Conservation (phyloP, 2,329 filamentous ascomycete genomes). For the Sporothrix schenckii region DNA sequence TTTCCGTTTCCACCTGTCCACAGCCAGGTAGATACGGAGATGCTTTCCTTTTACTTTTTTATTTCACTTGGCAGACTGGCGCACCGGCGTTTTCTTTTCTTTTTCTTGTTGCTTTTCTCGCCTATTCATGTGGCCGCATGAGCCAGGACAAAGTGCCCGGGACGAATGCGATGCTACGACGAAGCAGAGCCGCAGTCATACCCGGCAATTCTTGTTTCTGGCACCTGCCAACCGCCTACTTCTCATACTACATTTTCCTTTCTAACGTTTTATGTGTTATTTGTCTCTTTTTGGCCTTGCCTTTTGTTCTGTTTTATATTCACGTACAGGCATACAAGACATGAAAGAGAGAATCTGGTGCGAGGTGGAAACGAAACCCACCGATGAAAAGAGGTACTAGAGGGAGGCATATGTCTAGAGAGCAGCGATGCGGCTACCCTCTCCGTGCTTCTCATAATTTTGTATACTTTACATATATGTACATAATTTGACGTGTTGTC, state of each 20-base stretch:
- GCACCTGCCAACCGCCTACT: neutral
- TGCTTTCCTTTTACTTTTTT: conserved; percentile 1
- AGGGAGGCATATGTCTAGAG: neutral
- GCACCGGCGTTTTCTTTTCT: conserved; percentile 13
- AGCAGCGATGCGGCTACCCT: neutral
- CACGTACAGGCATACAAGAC: conserved; percentile 15
- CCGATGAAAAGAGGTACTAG: neutral
- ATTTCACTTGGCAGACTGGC: neutral
- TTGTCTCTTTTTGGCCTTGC: conserved; percentile 4
- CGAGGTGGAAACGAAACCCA: neutral
- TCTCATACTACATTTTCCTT: neutral
- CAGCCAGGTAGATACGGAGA: neutral
- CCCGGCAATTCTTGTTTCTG: neutral
- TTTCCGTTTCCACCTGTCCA: conserved; percentile 13
- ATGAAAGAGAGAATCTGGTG: neutral
- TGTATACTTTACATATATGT: conserved; percentile 26
- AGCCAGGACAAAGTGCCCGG: neutral
- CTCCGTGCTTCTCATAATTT: conserved; percentile 13
- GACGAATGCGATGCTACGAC: neutral
- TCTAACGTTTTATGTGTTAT: neutral
- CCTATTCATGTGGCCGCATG: no score
- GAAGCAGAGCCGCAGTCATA: neutral
- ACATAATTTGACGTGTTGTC: conserved; percentile 19
- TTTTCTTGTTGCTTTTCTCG: neutral
- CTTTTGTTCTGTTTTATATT: conserved; percentile 18